Conservation (phyloP, 169 alveolate species). For the Plasmodium coatneyi region DNA sequence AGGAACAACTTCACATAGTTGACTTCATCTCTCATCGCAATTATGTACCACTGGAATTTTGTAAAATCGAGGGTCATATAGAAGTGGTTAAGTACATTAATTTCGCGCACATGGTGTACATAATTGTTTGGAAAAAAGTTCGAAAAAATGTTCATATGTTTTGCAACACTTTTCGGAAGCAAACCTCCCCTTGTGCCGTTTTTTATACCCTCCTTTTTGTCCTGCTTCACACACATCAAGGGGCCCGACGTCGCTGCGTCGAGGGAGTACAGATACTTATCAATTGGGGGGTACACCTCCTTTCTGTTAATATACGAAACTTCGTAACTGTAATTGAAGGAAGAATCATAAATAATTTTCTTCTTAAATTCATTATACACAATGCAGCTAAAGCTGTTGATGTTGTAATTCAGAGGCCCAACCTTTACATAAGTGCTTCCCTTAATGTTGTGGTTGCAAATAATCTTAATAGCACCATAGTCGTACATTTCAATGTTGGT, state of each 20-base stretch:
- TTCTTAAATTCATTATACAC: constrained; percentile 47
- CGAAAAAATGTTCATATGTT: constrained; percentile 28
- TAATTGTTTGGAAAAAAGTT: background rate
- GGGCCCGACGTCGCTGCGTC: constrained; percentile 49
- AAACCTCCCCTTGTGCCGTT: background rate
- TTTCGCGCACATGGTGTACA: constrained; percentile 37
- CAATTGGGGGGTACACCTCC: constrained; percentile 60
- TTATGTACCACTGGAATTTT: constrained; percentile 68
- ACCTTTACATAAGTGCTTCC: constrained; percentile 41
- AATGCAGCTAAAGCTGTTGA: constrained; percentile 66
- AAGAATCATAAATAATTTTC: constrained; percentile 68
- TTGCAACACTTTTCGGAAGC: constrained; percentile 22
- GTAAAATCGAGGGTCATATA: constrained; percentile 64
- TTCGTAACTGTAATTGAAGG: constrained; percentile 59
- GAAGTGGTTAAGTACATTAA: constrained; percentile 60
- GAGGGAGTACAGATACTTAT: constrained; percentile 54
- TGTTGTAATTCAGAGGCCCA: constrained; percentile 44
- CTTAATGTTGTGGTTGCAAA: constrained; percentile 62
- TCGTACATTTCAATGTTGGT: constrained; percentile 64
- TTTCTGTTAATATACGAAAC: constrained; percentile 52
- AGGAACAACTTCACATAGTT: constrained; percentile 50
- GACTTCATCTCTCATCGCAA: constrained; percentile 2
- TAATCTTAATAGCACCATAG: constrained; percentile 45
- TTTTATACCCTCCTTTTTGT: constrained; percentile 9
- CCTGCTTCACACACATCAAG: constrained; percentile 34